Base-by-base conservation (phyloP, 1,139 yeast species). In the Lizanozyma gosingica region DNA sequence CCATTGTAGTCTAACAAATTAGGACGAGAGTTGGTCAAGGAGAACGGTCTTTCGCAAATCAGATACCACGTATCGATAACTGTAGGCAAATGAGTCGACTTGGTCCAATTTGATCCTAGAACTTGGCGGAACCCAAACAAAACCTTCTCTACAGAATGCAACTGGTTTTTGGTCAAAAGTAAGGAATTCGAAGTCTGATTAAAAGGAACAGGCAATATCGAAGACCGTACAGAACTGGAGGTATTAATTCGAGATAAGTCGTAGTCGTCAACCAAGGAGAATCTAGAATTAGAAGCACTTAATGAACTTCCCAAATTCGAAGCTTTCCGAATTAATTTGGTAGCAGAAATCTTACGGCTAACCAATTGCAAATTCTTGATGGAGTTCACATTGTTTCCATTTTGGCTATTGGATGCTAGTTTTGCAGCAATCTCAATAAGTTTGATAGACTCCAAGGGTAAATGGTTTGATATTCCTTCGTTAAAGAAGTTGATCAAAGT, bases 401-500 rank as follows among this genome's bases (percentile, higher is more conserved):
- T 55, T 33, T 62, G 50, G 17, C 70, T 71, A 36, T 44, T 58
- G 6, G 67, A 56, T 8, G 71, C 62, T 37, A 83, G 59, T 51
- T 63, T 74, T 0, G 88, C 79, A 2, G 84, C 81, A 4, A 75
- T 61, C 45, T 80, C 86, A 35, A 83, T 65, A 43, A 83, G 60
- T 44, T 63, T 70, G 57, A 78, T 75, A 2, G 84, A 67, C 48
- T 83, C 90, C 18, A 79, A 60, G 1, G 90, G 92, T 43, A 83
- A 63, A 43, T 60, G 66, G 11, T 56, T 53, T 14, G 77, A 67
- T 17, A 80, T 68, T 15, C 82, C 86, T 58, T 83, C 92, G 57
- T 84, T 84, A 54, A 85, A 81, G 52, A 87, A 83, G 53, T 83
- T 83, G 35, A 84, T 69, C 52, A 87, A 62, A 0, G 87, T 80